phyloP scores from a whole-genome alignment of 768 basidiomycete genomes.

The Suillus cothurnatus region DNA sequence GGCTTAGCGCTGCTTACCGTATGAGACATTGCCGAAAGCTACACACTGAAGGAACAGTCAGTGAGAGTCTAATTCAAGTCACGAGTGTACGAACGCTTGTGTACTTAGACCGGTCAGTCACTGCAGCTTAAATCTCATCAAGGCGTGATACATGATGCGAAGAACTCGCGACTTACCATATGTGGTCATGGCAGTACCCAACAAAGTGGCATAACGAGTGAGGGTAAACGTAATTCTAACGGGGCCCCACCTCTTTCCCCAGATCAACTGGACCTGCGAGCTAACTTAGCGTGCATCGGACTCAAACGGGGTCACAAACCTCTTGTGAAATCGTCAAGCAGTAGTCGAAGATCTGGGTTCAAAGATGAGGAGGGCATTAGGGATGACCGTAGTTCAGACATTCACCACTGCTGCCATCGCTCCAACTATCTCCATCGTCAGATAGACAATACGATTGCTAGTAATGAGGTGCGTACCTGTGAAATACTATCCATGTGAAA shows the following conservation, averaged over 20 bases:
- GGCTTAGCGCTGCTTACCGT: not conserved
- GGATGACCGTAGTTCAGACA: not conserved
- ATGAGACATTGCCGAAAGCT: not conserved
- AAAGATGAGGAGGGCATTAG: not conserved
- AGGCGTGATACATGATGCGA: not conserved
- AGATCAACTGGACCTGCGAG: slow-evolving; percentile 6
- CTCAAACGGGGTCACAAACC: not conserved
- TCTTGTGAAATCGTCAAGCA: slow-evolving; percentile 6
- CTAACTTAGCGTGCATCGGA: no score
- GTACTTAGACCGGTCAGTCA: not conserved
- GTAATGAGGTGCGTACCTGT: not conserved
- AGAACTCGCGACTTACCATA: not conserved
- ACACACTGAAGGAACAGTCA: not conserved
- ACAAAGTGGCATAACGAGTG: slow-evolving; percentile 5
- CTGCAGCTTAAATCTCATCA: not conserved
- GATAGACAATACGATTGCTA: not conserved
- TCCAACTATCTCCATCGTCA: not conserved
- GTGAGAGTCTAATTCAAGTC: not conserved
- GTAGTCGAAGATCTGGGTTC: slow-evolving; percentile 6
- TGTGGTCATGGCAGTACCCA: slow-evolving; percentile 4
- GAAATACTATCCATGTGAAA: no score
- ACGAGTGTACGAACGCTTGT: not conserved
- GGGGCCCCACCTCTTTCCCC: slow-evolving; percentile 3
- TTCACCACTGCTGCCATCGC: not conserved
- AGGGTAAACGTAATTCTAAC: not conserved